Evolutionary conservation across 768 basidiomycete genomes (phyloP).

Genomic region (Pleurotus djamor): DNA sequence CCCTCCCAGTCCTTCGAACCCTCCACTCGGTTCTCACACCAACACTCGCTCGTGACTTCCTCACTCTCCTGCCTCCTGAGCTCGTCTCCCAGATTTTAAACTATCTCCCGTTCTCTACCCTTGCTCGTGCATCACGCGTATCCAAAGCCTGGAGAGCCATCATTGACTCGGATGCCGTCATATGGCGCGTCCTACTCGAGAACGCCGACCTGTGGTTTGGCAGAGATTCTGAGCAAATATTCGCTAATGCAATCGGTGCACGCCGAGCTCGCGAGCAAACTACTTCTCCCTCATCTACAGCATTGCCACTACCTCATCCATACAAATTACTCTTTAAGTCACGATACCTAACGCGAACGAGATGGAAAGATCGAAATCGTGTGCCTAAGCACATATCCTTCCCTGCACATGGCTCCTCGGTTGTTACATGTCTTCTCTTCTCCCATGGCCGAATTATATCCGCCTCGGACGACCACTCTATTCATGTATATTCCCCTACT

Average conservation of each 20-base stretch:
- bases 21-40: conserved; percentile 87
- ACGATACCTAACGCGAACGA: conserved; percentile 73
- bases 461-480: conserved; percentile 96
- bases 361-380: conserved; percentile 69
- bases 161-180: conserved; percentile 85
- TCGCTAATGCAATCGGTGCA: conserved; percentile 68
- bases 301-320: conserved; percentile 46
- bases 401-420: conserved; percentile 83
- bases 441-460: conserved; percentile 94
- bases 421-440: conserved; percentile 95
- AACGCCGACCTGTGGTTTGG: conserved; percentile 89
- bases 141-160: conserved; percentile 89
- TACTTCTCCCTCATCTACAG: neutral
- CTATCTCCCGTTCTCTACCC: conserved; percentile 77
- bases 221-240: conserved; percentile 77
- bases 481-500: conserved; percentile 89
- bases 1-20: conserved; percentile 87
- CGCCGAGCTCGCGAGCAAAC: conserved; percentile 43
- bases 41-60: conserved; percentile 92
- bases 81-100: conserved; percentile 87
- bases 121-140: conserved; percentile 87
- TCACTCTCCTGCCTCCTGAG: conserved; percentile 89
- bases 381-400: conserved; percentile 80
- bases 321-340: conserved; percentile 95
- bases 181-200: conserved; percentile 88